Base-by-base conservation (phyloP, 495 filamentous ascomycete genomes). In the Daldinia bambusicola region DNA sequence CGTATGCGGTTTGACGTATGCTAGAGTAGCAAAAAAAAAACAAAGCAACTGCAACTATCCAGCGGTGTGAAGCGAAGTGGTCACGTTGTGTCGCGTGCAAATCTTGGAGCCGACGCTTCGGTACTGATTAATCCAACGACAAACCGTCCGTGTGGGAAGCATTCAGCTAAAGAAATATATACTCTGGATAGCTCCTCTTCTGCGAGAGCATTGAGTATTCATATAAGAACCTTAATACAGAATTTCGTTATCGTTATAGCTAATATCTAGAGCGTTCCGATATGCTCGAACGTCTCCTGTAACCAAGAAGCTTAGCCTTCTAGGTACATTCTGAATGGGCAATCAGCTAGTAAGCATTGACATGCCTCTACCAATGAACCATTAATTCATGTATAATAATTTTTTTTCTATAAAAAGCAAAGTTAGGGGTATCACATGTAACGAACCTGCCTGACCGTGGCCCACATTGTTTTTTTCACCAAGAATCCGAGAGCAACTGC, bases 341-440 rank as follows among this genome's bases (percentile, higher is more conserved):
- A 22, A 22, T 13, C 43, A 48, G 43, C 43, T 22, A 13, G 43
- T 9, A 13, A 13, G 43, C 20, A 48, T 48, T 22, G 9, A 20
- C 9, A 36, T 36, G 9, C 34, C 34, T 36, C 9, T 36, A 48
- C 12, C 10, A 18, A 22, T 10, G 43, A 22, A 4, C 9, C 7
- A 48, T 48, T 1, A 22, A 16, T 16, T 20, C 50, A 53, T 32
- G 50, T 10, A 53, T 14, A 26, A 26, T 3, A 3, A 1, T 26
- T 26, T 26, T 53, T 30, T 26, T 53, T 30, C 31, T 53, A 53
- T 31, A 10, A 30, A 14, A 14, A 53, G n/a, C 30, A 53, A 32
- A 30, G 53, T 53, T 66, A 48, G 71, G 71, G 71, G 71, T 74
- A 74, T 74, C 71, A 66, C 59, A 40, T 66, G 55, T 34, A 51